A percentile compares a stretch with the other conserved stretches of the same genome.
Evolutionary conservation across 2,329 filamentous ascomycete genomes (phyloP).

Genomic region (Coniosporium tulheliwenetii): DNA sequence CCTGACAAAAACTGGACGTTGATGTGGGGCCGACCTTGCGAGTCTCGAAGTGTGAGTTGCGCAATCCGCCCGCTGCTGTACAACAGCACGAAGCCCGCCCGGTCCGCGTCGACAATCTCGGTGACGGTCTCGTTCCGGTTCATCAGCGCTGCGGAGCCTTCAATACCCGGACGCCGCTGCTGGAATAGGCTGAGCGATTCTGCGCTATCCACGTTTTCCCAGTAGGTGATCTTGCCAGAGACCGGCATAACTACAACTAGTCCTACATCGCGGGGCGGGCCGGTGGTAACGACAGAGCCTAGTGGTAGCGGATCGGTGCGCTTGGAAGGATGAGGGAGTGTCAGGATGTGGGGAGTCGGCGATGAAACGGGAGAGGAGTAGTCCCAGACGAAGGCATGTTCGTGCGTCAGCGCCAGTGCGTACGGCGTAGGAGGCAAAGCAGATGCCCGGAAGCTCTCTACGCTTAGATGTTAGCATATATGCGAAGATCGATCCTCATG

Average conservation of each 20-base stretch:
- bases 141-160: constrained; percentile 56
- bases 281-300: constrained; percentile 66
- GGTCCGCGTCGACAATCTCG: constrained; percentile 70
- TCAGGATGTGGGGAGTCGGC: constrained; percentile 65
- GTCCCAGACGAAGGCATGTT: constrained; percentile 79
- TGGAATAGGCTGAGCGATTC: constrained; percentile 71
- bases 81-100: constrained; percentile 69
- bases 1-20: constrained; percentile 52
- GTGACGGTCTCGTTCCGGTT: constrained; percentile 64
- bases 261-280: constrained; percentile 65
- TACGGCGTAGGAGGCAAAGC: constrained; percentile 48
- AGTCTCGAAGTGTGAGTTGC: constrained; percentile 72
- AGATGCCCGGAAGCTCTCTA: constrained; percentile 20
- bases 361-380: constrained; percentile 51
- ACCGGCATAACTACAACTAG: constrained; percentile 74
- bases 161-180: constrained; percentile 66
- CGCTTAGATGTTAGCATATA: constrained; percentile 5
- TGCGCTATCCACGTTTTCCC: constrained; percentile 86
- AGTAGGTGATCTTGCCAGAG: constrained; percentile 77
- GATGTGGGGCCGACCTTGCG: constrained; percentile 71
- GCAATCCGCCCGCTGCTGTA: constrained; percentile 77
- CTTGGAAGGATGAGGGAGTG: constrained; percentile 58
- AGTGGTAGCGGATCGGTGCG: constrained; percentile 60
- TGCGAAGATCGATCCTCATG: constrained; percentile 11
- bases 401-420: constrained; percentile 65